Base-by-base conservation (phyloP, 139 green algal species). In the Auxenochlorella pyrenoidosa region DNA sequence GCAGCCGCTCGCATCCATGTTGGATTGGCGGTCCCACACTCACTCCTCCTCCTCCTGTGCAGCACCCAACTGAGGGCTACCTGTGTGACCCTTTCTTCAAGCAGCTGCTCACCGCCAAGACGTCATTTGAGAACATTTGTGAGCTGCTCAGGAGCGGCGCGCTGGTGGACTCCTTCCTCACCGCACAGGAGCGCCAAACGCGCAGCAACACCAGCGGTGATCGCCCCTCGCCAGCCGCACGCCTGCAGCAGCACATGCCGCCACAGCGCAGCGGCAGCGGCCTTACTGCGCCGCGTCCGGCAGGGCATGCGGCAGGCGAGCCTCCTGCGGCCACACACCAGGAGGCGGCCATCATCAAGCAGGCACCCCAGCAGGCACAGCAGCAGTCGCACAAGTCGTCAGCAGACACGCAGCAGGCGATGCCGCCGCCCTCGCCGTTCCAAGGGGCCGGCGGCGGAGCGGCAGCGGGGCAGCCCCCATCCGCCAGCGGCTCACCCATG, bases 121-220 rank as follows among this genome's bases (percentile, higher is more conserved):
- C 40, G 1, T 34, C 26, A 3, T 85, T 85, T 38, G 80, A 40
- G 18, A 66, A 65, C 10, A 63, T 85, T 5, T 76, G 63, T 40
- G 19, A 24, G 26, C 60, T 76, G 30, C 80, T 85, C 30, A 26
- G 63, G 12, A 63, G 54, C 32, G 80, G 80, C 13, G 80, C 40
- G 41, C 80, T 85, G 59, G 63, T 44, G 0, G 80, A 85, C 40
- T 43, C 34, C 21, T 85, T 85, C 30, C 40, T 85, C 38, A 41
- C 22, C 44, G 66, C 80, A 0, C 60, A 60, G 38, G 80, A 77
- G 13, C 75, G 75, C 75, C 47, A 81, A 43, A 59, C 75, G 12
- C 51, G 43, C 75, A 81, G 75, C 75, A 81, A 63, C 75, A 81
- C 43, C 28, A 63, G 43, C 40, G 75, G 75, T 13, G 75, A 81